Percentiles rank a stretch among this genome's conserved stretches.
phyloP scores from a whole-genome alignment of 1,284 basidiomycete genomes.

The Fomitopsis betulina region DNA sequence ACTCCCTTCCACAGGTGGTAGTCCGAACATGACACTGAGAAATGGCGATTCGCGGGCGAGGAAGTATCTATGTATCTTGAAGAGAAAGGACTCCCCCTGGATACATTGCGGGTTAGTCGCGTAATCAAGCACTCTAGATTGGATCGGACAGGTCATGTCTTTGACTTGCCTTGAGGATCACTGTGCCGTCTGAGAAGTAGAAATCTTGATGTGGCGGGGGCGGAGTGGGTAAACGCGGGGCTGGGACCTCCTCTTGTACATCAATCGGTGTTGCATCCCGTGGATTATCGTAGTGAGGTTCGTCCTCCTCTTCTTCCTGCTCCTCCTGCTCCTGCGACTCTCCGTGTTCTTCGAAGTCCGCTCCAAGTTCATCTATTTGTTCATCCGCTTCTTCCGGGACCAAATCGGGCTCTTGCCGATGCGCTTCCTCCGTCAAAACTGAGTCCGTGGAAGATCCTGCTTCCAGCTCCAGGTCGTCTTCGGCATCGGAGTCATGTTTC shows the following conservation, averaged over 20 bases:
- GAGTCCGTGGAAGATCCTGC: not conserved
- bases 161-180: not conserved
- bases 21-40: constrained; percentile 11
- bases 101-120: not conserved
- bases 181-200: not conserved
- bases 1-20: constrained; percentile 2
- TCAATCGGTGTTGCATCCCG: not conserved
- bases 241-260: not conserved
- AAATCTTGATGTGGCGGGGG: not conserved
- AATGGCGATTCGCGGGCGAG: constrained; percentile 16
- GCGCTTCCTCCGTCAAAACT: not conserved
- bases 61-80: constrained; percentile 28
- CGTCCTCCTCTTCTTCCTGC: not conserved
- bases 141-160: too few species aligned
- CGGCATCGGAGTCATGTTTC: not conserved
- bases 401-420: not conserved
- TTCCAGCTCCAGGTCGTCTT: not conserved
- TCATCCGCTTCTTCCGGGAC: not conserved
- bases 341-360: too few species aligned
- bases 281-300: not conserved
- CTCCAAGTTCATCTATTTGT: not conserved
- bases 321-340: not conserved
- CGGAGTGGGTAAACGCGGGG: not conserved
- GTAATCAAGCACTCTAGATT: not conserved
- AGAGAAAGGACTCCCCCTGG: constrained; percentile 30